Evolutionary conservation across 108 stramenopile species (phyloP), one percentile per base, ranked within the genome.

Genomic region (Mediolabrus comicus): DNA sequence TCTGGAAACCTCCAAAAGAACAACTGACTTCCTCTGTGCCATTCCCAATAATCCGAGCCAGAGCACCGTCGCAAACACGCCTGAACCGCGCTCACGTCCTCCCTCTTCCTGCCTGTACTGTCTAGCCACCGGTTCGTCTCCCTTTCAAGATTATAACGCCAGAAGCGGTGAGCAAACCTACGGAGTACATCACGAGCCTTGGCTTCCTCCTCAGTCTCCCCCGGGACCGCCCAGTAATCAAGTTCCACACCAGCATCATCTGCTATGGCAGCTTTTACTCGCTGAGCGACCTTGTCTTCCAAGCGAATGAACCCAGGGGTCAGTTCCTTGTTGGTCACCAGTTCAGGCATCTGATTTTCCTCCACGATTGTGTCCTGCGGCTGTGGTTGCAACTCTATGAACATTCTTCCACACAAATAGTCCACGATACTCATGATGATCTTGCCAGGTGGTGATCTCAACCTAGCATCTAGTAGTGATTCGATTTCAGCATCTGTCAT

Each of bases 1-100:
- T 26, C 16, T 39, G 80, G 80, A 62, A 75, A 82, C 11, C 66
- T 19, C 81, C 81, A 82, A 62, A 67, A 71, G 34, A 77, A 67
- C 12, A 60, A 53, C 12, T 46, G 29, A 25, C 67, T 69, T 2
- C 81, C 81, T 11, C 56, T 41, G n/a, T 72, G 43, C 81, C 76
- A 82, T 8, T 69, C 65, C 74, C 74, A 81, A 60, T 66, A 81
- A 25, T 56, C 53, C 4, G 79, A 35, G 14, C 25, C 58, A 5
- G 35, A 46, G 29, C 59, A 53, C 1, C 73, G 1, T 2, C 24
- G 11, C 3, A 70, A 13, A 25, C 60, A 67, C 9, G 75, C 80
- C 9, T 67, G 46, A 17, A 36, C 35, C 22, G 52, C 52, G 33
- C 6, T 32, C 7, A 14, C 12, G 22, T 69, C 68, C 35, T 33